Evolutionary conservation across 768 basidiomycete species (phyloP), one percentile per base, ranked within the genome.

Genomic region (Tulasnella sp.): DNA sequence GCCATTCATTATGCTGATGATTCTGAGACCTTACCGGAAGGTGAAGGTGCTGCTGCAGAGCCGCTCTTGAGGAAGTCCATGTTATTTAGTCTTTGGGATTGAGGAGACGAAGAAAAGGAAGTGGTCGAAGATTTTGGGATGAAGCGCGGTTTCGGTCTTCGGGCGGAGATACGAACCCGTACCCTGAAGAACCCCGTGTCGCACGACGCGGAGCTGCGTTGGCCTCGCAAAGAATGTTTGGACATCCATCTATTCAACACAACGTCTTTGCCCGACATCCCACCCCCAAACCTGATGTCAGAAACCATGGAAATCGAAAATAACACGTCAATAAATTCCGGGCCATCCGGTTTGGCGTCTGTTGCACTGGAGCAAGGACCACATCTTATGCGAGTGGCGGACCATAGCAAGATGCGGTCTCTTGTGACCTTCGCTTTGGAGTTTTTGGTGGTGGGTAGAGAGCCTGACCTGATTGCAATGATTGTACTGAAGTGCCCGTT

Each of bases 361-460:
- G 47, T 52, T 22, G 22, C 16, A 19, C 19, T 26, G 26, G 47
- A 52, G 26, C 47, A 64, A 35, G 63, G 35, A 63, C 72, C 76
- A 3, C 75, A 77, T 65, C 29, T 65, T 3, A 73, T 77, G 73
- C 74, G 74, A 6, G 75, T 77, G 26, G 68, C 74, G 32, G 47
- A 73, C 17, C 74, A 74, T 29, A 69, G 72, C 17, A 75, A 74
- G 47, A 44, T 76, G 17, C 62, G 65, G 41, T 69, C 47, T 19
- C 74, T 75, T 67, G 71, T 76, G 32, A 72, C 59, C 11, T 77
- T 75, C 62, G 75, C 75, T 32, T 68, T 77, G 47, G 73, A 74
- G 34, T 76, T 76, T 42, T 69, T 77, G 6, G 65, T 75, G 52
- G 76, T 76, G 0, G 32, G 73, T 34, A n/a, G n/a, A 19, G 11